These are phyloP conservation scores for Malassezia arunalokei DNA, from an alignment of 1,284 basidiomycete genomes.

Conservation along the genomic window DNA sequence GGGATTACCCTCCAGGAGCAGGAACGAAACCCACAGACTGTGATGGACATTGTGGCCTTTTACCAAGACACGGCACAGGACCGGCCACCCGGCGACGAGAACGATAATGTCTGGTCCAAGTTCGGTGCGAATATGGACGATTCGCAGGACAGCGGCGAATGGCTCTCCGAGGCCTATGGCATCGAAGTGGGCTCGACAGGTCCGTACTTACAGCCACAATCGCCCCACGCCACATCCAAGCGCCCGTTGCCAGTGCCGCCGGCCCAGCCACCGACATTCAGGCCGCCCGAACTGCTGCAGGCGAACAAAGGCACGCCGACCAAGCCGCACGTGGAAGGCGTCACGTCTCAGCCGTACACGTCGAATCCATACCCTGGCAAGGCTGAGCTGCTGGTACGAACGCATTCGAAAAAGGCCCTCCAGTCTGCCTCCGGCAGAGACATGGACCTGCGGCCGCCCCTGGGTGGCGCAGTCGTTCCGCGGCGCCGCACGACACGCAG, in stretches of 20 bases:
- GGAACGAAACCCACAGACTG: constrained; percentile 93
- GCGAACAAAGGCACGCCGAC: constrained; percentile 14
- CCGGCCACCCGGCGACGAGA: constrained; percentile 18
- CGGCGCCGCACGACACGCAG: constrained; percentile 60
- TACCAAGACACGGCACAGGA: constrained; percentile 61
- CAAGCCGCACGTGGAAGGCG: constrained; percentile 8
- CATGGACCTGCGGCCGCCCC: not conserved
- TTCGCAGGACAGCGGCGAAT: constrained; percentile 3
- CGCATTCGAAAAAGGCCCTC: constrained; percentile 5
- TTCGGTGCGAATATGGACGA: constrained; percentile 32
- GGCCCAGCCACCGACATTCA: constrained; percentile 16
- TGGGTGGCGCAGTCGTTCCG: constrained; percentile 44
- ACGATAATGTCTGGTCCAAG: constrained; percentile 46
- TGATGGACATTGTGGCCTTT: constrained; percentile 98
- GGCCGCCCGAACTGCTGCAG: constrained; percentile 11
- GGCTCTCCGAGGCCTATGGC: not conserved
- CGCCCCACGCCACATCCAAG: not conserved
- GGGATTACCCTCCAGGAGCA: constrained; percentile 90
- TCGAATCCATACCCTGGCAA: constrained; percentile 5
- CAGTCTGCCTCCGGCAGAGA: constrained; percentile 4
- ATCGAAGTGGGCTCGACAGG: not conserved
- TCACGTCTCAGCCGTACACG: constrained; percentile 1
- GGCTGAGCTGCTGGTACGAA: constrained; percentile 8
- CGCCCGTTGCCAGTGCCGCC: constrained; percentile 2
- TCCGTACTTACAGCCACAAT: not conserved